Evolutionary conservation across 129 eudicot species (phyloP).

Genomic region (Lonicera japonica): DNA sequence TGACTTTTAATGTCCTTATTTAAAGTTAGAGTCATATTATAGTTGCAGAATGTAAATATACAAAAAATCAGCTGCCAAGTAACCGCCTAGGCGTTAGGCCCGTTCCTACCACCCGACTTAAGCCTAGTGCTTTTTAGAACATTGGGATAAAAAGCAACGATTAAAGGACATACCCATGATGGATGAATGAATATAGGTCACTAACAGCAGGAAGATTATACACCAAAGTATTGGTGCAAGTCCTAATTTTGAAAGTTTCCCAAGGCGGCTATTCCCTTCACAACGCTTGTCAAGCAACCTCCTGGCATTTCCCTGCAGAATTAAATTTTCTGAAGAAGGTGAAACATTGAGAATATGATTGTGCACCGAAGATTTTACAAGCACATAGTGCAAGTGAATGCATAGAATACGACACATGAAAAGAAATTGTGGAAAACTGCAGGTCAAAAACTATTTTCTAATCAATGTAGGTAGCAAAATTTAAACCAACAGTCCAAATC

Average conservation of each 20-base stretch:
- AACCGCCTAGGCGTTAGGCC: too few relatives aligned
- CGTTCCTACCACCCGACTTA: too few relatives aligned
- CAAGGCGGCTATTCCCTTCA: slow-evolving; percentile 62
- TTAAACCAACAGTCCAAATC: too few relatives aligned
- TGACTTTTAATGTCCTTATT: too few relatives aligned
- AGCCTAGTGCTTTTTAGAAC: too few relatives aligned
- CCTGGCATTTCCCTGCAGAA: slow-evolving; percentile 89
- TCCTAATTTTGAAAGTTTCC: slow-evolving; percentile 76
- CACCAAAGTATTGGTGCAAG: slow-evolving; percentile 93
- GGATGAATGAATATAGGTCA: slow-evolving; percentile 68
- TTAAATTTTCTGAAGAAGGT: slow-evolving; percentile 6
- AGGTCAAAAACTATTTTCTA: neutral
- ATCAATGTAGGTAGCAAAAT: neutral
- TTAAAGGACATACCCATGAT: slow-evolving; percentile 51
- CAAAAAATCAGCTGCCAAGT: too few relatives aligned
- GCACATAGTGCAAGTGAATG: neutral
- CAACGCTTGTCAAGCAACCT: slow-evolving; percentile 74
- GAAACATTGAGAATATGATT: slow-evolving; percentile 1
- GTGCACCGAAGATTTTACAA: neutral
- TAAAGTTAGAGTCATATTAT: too few relatives aligned
- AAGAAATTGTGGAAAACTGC: neutral
- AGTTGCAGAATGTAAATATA: too few relatives aligned
- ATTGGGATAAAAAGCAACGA: neutral
- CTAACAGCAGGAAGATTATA: slow-evolving; percentile 64
- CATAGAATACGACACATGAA: neutral